Evolutionary conservation across 805 yeast genomes (phyloP).

Genomic region (Yarrowia phangngaensis): DNA sequence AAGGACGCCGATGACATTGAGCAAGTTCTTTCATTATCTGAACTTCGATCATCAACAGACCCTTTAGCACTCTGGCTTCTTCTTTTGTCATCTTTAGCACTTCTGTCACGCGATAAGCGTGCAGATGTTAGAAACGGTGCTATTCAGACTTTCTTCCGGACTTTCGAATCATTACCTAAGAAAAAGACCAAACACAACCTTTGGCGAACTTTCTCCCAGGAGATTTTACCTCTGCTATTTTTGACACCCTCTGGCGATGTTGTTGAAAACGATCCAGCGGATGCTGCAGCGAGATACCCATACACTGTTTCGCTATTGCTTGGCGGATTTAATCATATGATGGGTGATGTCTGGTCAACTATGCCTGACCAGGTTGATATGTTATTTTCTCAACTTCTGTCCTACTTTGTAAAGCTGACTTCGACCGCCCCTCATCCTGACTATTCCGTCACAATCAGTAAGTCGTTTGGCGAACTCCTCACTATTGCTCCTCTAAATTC

Average conservation of each 20-base stretch:
- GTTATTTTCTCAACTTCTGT: constrained; percentile 8
- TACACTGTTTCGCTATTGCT: constrained; percentile 16
- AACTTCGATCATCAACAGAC: constrained; percentile 30
- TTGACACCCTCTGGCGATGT: constrained; percentile 13
- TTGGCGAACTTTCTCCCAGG: constrained; percentile 14
- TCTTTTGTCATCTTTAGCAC: constrained; percentile 57
- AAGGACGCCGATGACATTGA: constrained; percentile 33
- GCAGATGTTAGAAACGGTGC: constrained; percentile 87
- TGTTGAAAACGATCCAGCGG: constrained; percentile 17
- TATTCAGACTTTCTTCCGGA: constrained; percentile 79
- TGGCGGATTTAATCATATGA: constrained; percentile 19
- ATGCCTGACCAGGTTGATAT: constrained; percentile 18
- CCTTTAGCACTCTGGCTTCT: constrained; percentile 55
- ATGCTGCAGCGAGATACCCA: constrained; percentile 15
- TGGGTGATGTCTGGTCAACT: constrained; percentile 1
- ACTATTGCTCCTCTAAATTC: not conserved
- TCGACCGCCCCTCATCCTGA: constrained; percentile 10
- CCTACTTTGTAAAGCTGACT: constrained; percentile 14
- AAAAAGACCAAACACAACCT: constrained; percentile 12
- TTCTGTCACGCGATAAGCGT: constrained; percentile 60
- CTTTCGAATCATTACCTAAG: constrained; percentile 48
- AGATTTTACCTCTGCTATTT: constrained; percentile 13
- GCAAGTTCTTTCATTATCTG: constrained; percentile 25
- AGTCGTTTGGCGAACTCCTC: constrained; percentile 15
- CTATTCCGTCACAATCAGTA: constrained; percentile 9